A percentile compares a stretch with the other conserved stretches of the same genome.
Conservation (phyloP, 306 rosid species). For the Biancaea sappan region DNA sequence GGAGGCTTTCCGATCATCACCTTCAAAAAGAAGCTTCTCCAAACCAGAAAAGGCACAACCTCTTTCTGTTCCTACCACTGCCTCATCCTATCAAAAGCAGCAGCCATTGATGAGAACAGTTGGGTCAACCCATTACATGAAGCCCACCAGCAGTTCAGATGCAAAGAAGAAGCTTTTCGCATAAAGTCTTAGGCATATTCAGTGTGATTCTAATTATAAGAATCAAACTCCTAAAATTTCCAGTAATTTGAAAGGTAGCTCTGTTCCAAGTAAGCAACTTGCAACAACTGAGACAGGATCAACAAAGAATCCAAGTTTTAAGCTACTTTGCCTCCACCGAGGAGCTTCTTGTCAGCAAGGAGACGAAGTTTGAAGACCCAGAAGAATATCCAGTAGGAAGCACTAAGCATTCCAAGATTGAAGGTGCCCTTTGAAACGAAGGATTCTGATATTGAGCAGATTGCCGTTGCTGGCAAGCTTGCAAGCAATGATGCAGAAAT, state of each 20-base stretch:
- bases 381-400: conserved; percentile 49
- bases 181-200: conserved; percentile 44
- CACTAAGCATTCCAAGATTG: conserved; percentile 36
- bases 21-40: conserved; percentile 39
- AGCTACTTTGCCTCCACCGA: conserved; percentile 65
- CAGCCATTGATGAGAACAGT: conserved; percentile 38
- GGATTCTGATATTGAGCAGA: conserved; percentile 27
- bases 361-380: conserved; percentile 53
- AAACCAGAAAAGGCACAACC: conserved; percentile 54
- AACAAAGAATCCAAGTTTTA: conserved; percentile 54
- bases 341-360: conserved; percentile 64
- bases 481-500: conserved; percentile 35
- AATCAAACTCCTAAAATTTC: conserved; percentile 35
- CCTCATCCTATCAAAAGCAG: conserved; percentile 41
- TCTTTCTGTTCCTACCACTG: conserved; percentile 36
- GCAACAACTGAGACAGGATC: conserved; percentile 41
- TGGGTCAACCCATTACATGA: conserved; percentile 74
- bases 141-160: conserved; percentile 69
- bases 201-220: conserved; percentile 41
- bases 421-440: conserved; percentile 40
- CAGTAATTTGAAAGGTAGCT: conserved; percentile 34
- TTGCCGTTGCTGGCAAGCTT: conserved; percentile 31
- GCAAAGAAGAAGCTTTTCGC: conserved; percentile 61
- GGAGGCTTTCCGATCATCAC: conserved; percentile 46
- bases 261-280: conserved; percentile 41